A percentile compares a stretch with the other conserved stretches of the same genome.
These are phyloP conservation scores for Capsicum baccatum DNA, from an alignment of 257 asterid species.

Conservation along the genomic window DNA sequence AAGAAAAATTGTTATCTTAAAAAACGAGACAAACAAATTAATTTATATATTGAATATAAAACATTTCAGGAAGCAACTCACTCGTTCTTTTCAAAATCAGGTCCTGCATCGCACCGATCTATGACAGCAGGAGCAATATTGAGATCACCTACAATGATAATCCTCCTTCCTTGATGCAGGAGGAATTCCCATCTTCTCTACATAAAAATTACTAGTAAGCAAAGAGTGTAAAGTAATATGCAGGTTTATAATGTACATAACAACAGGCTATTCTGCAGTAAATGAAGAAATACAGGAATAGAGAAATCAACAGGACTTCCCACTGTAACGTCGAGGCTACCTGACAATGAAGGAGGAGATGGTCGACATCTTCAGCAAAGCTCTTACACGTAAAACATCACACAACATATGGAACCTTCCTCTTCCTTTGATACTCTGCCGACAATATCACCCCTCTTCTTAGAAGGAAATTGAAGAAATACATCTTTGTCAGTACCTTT, in stretches of 20 bases:
- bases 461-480: neutral
- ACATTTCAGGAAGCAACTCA: slow-evolving; percentile 45
- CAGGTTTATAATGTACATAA: slow-evolving; percentile 7
- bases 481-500: neutral
- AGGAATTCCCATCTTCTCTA: slow-evolving; percentile 93
- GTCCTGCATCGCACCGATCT: slow-evolving; percentile 92
- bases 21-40: slow-evolving; percentile 28
- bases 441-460: neutral
- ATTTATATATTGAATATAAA: slow-evolving; percentile 24
- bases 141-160: slow-evolving; percentile 92
- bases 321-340: neutral
- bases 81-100: slow-evolving; percentile 89
- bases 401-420: neutral
- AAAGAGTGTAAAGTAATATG: slow-evolving; percentile 36
- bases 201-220: slow-evolving; percentile 48
- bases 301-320: neutral
- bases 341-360: neutral
- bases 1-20: slow-evolving; percentile 21
- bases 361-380: neutral
- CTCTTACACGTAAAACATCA: neutral
- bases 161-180: slow-evolving; percentile 65
- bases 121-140: slow-evolving; percentile 83
- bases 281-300: slow-evolving; percentile 12
- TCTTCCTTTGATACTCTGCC: neutral
- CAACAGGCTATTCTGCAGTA: slow-evolving; percentile 1